Evolutionary conservation across 2,329 filamentous ascomycete species (phyloP).

Genomic region (Verticillium nubilum): DNA sequence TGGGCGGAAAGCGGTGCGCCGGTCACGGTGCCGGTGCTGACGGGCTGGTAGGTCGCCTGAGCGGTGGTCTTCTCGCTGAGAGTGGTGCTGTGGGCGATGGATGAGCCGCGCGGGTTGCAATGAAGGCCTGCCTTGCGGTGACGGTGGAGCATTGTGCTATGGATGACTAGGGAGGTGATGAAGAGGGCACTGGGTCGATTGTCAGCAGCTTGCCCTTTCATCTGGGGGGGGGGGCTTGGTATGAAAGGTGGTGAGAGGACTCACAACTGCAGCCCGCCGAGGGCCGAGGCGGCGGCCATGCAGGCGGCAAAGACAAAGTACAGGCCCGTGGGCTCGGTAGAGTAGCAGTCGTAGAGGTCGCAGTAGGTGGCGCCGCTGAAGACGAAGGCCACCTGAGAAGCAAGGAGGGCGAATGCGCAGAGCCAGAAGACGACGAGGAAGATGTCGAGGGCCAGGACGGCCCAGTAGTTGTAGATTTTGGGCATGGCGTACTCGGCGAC

Average conservation of each 20-base stretch:
- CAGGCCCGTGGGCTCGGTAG: conserved; percentile 8
- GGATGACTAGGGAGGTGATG: conserved; percentile 32
- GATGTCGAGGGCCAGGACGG: conserved; percentile 44
- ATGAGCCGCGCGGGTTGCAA: conserved; percentile 20
- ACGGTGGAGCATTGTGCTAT: conserved; percentile 33
- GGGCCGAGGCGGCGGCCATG: conserved; percentile 28
- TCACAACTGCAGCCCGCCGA: conserved; percentile 39
- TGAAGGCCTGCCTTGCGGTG: conserved; percentile 39
- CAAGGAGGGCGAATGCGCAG: conserved; percentile 34
- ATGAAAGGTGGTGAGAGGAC: conserved; percentile 10
- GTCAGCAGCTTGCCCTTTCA: not conserved
- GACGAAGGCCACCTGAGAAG: conserved; percentile 24
- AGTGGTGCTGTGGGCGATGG: not conserved
- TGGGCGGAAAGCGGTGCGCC: not conserved
- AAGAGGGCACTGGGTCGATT: conserved; percentile 31
- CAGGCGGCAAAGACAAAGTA: conserved; percentile 15
- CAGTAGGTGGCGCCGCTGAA: conserved; percentile 16
- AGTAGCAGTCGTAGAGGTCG: conserved; percentile 18
- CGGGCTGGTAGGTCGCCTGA: not conserved
- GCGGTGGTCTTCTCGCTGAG: not conserved
- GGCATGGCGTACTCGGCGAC: conserved; percentile 33
- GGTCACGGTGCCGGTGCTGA: not conserved
- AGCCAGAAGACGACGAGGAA: conserved; percentile 50
- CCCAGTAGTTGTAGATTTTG: conserved; percentile 46
- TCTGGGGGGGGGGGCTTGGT: not conserved